Conservation (phyloP, 1,284 basidiomycete species). For the Malassezia sp. region DNA sequence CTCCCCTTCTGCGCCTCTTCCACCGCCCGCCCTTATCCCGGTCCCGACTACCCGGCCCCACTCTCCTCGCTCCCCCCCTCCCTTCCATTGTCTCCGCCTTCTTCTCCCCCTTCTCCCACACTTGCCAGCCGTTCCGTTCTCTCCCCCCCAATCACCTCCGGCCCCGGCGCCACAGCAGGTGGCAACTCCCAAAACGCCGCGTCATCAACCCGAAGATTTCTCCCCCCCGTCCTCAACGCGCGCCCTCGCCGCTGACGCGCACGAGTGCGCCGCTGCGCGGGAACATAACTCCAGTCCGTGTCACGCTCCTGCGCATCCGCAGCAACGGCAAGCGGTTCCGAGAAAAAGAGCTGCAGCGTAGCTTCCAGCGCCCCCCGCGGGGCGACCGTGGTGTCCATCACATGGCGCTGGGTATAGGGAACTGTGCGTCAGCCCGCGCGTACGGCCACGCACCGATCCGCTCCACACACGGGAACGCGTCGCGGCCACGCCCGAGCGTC, state of each 20-base stretch:
- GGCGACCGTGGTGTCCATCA: neutral
- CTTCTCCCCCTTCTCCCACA: too few species aligned
- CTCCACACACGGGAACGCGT: neutral
- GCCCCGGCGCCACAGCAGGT: neutral
- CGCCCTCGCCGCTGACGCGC: neutral
- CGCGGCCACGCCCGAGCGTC: neutral
- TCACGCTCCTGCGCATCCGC: too few species aligned
- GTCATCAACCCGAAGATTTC: neutral
- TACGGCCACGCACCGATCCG: neutral
- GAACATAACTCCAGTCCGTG: slow-evolving; percentile 7
- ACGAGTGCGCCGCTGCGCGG: neutral
- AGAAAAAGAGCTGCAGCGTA: slow-evolving; percentile 7
- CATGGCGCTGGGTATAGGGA: neutral
- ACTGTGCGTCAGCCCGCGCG: neutral
- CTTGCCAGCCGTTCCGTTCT: too few species aligned
- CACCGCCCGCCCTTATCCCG: too few species aligned
- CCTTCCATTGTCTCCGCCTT: too few species aligned
- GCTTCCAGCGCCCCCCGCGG: slow-evolving; percentile 7
- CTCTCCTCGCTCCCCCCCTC: too few species aligned
- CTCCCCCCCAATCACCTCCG: slow-evolving; percentile 2
- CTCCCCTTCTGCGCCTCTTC: too few species aligned
- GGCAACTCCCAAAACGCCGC: slow-evolving; percentile 12
- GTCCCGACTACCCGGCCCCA: too few species aligned
- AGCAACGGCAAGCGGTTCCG: neutral
- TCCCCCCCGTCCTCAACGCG: too few species aligned